Evolutionary conservation across 495 filamentous ascomycete genomes (phyloP).

Genomic region (Tuber melanosporum): DNA sequence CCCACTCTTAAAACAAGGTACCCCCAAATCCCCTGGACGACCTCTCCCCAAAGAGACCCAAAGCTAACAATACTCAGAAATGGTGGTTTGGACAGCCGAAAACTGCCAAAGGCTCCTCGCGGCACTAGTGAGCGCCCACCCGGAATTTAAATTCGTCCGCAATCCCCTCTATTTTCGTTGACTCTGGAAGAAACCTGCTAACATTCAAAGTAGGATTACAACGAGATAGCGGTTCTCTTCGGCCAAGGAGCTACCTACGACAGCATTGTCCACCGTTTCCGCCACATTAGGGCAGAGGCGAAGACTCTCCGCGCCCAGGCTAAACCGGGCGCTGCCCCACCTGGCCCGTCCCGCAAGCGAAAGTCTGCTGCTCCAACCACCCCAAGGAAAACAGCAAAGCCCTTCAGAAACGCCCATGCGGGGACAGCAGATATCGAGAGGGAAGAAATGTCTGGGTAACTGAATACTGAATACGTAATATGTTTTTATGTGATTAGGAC

Average conservation of each 20-base stretch:
- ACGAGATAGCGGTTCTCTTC: slow-evolving; percentile 33
- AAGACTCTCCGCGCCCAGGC: slow-evolving; percentile 24
- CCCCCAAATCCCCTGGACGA: not conserved
- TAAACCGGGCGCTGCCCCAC: slow-evolving; percentile 24
- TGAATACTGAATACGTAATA: not conserved
- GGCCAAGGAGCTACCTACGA: slow-evolving; percentile 38
- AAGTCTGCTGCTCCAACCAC: slow-evolving; percentile 23
- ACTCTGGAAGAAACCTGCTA: not conserved
- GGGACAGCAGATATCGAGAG: not conserved
- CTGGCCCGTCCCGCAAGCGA: slow-evolving; percentile 24
- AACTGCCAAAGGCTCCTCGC: slow-evolving; percentile 37
- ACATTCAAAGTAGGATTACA: slow-evolving; percentile 23
- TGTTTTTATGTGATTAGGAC: not conserved
- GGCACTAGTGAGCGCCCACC: slow-evolving; percentile 37
- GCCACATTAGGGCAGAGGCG: slow-evolving; percentile 28
- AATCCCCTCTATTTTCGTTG: not conserved
- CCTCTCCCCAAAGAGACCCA: slow-evolving; percentile 3
- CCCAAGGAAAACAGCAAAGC: slow-evolving; percentile 16
- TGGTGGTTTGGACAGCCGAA: slow-evolving; percentile 30
- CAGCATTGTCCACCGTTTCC: slow-evolving; percentile 32
- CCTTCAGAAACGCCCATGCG: not conserved
- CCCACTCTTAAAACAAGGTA: not conserved
- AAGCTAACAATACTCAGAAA: slow-evolving; percentile 12
- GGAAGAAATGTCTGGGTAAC: not conserved
- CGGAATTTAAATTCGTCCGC: slow-evolving; percentile 36